phyloP scores from a whole-genome alignment of 495 filamentous ascomycete genomes.

The Neurospora sp. region DNA sequence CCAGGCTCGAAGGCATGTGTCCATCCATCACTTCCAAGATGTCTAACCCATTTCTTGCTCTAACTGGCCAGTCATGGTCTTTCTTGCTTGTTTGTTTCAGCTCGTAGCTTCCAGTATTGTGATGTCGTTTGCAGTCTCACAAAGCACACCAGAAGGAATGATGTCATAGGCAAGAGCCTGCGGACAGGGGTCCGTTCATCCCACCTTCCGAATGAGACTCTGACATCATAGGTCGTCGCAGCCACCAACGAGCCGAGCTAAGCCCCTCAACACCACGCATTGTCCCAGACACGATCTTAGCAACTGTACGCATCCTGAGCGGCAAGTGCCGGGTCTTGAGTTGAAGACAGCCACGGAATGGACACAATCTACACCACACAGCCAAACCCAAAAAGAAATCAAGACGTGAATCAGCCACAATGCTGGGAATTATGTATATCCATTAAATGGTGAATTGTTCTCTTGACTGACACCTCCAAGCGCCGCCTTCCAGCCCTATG shows the following conservation, averaged over 20 bases:
- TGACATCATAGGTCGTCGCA: conserved; percentile 9
- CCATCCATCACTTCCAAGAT: background rate
- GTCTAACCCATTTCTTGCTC: background rate
- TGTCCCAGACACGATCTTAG: background rate
- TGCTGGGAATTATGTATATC: background rate
- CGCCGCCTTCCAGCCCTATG: background rate
- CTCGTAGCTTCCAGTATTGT: background rate
- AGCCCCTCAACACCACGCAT: background rate
- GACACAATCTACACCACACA: background rate
- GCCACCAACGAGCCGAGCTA: background rate
- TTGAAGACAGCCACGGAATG: background rate
- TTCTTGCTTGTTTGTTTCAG: background rate
- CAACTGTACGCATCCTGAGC: background rate
- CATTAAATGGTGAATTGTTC: background rate
- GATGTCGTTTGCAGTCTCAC: no score
- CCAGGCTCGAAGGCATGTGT: background rate
- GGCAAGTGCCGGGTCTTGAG: background rate
- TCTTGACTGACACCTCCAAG: background rate
- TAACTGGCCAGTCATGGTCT: background rate
- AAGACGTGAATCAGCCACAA: background rate
- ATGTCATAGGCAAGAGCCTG: conserved; percentile 6
- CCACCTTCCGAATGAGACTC: background rate
- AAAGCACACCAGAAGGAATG: conserved; percentile 1
- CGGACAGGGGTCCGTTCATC: background rate
- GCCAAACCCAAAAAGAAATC: background rate